Base-by-base conservation (phyloP, 176 grass and related monocot species). In the Oryza meridionalis region DNA sequence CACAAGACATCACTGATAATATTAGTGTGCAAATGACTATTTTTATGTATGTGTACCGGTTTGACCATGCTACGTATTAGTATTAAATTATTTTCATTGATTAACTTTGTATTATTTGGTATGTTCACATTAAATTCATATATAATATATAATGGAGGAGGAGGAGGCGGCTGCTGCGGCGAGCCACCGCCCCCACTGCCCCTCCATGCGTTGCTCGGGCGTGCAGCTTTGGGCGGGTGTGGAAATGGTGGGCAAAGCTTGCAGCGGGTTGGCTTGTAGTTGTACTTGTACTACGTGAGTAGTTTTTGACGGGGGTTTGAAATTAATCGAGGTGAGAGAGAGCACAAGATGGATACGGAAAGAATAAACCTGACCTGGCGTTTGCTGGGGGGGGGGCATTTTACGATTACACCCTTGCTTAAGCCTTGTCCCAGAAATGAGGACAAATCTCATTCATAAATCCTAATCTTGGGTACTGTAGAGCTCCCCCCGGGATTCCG, bases 251-350 rank as follows among this genome's bases (percentile, higher is more conserved):
- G 49, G 21, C 27, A 11, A 24, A 55, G 55, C 79, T n/a, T 11
- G 85, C 78, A 13, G 78, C 72, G 24, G 70, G 70, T 37, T 87
- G 67, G 66, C 66, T 71, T 21, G 6, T 14, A 65, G 27, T 29
- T 0, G 49, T 2, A 29, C 27, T 29, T 29, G 27, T 14, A 53
- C 11, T 29, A 29, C 27, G 27, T 29, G 2, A 40, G 67, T 21
- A 9, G 31, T 21, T 69, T 38, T 69, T 69, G 16, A 69, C 16
- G 16, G 8, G 17, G 33, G 33, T 38, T 69, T 69, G 33, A 38
- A 69, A 50, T 62, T 62, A 62, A 62, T 22, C 0, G 6, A 24
- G 21, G 58, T 22, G 58, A 53, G 13, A 62, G 3, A 61, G 19
- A 62, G 21, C 58, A 9, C 21, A 62, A 24, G 58, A 1, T 62